Base-by-base conservation (phyloP, 805 yeast species). In the Kodamaea hsintzibuensis region DNA sequence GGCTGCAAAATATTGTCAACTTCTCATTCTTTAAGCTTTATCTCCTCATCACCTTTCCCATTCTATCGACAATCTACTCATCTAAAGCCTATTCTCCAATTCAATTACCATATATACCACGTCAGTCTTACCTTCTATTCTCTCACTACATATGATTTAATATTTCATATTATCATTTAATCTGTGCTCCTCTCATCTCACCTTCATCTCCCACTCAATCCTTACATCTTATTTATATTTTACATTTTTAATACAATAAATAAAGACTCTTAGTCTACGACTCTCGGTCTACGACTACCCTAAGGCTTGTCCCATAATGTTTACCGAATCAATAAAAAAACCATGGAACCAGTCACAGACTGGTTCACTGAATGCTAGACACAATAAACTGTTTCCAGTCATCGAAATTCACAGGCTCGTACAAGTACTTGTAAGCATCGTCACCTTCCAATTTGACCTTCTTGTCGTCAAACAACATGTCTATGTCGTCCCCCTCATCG, bases 401-500 rank as follows among this genome's bases (percentile, higher is more conserved):
- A 45, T 73, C 78, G 54, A 63, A 70, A 38, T 60, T 68, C 10
- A 71, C 66, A 9, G 76, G 70, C 57, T 71, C 72, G 50, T 58
- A 64, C 60, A 64, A 61, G 53, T 45, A 61, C 58, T 56, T 52
- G 42, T 55, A 62, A 25, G 60, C 65, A 43, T 52, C 52, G n/a
- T 55, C 60, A 25, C 46, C 50, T 12, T 62, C 68, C 2, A 57
- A 12, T 48, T 67, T 69, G 14, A 61, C 50, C 57, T 69, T 73
- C 63, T 73, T 74, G 13, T 74, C 79, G 14, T 60, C 64, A 58
- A 74, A 72, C 25, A 76, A 63, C 52, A 65, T 53, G 49, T 72
- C 77, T 43, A 74, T 63, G 51, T 73, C 77, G 2, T 62, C 68
- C 6, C 39, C 48, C 16, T 40, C 44, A 7, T 45, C 48, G 48